These are phyloP conservation scores for Phyllosticta citrichinensis DNA, from an alignment of 2,329 filamentous ascomycete genomes.

Conservation along the genomic window DNA sequence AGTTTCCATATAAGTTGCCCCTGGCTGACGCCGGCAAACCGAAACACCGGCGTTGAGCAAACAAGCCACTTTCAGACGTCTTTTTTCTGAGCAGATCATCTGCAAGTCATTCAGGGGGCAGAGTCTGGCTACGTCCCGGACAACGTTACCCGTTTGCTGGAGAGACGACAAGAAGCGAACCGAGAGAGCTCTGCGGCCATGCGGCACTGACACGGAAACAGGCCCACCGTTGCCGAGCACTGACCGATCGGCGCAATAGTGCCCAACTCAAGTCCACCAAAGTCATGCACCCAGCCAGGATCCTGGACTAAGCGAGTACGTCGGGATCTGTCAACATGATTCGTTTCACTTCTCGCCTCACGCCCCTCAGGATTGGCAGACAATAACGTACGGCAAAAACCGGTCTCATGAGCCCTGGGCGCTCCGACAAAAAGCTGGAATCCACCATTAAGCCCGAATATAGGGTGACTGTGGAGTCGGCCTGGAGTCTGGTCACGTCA, in stretches of 20 bases:
- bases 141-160: constrained; percentile 3
- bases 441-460: background rate
- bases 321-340: constrained; percentile 8
- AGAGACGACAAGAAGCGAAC: background rate
- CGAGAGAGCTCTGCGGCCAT: constrained; percentile 7
- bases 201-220: constrained; percentile 6
- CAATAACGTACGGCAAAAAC: constrained; percentile 8
- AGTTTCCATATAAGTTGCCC: background rate
- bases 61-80: constrained; percentile 3
- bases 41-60: background rate
- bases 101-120: constrained; percentile 9
- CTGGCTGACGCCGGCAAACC: background rate
- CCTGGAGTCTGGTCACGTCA: background rate
- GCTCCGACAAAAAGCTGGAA: background rate
- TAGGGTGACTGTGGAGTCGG: constrained; percentile 1
- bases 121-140: constrained; percentile 4
- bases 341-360: constrained; percentile 9
- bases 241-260: constrained; percentile 8
- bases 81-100: constrained; percentile 8
- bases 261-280: background rate
- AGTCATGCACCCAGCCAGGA: constrained; percentile 5
- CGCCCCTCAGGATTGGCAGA: constrained; percentile 5
- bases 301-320: constrained; percentile 5
- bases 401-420: constrained; percentile 7
- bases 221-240: constrained; percentile 2